Base-by-base conservation (phyloP, 2,329 filamentous ascomycete species). In the Stemphylium lycopersici region DNA sequence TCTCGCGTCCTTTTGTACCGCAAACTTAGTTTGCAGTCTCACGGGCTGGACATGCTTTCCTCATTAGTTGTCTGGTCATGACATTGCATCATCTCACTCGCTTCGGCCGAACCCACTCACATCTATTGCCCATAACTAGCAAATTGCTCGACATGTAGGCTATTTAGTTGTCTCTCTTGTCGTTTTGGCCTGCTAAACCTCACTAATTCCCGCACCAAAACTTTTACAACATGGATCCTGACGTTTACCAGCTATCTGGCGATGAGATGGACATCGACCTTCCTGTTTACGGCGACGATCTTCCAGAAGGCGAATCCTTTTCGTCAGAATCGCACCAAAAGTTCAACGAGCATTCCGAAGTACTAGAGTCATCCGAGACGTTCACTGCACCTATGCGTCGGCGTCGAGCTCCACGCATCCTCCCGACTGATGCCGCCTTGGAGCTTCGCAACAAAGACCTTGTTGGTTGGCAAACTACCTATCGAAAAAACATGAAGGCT, bases 401-500 rank as follows among this genome's bases (percentile, higher is more conserved):
- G 40, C 62, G 58, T 42, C 72, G 74, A 59, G 62, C 59, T 18
- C 66, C 68, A 32, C 81, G 79, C 55, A 47, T 69, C 3, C 63
- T 88, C 10, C 68, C 69, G 0, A 61, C 77, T 2, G 87, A 89
- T 59, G 60, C 69, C 7, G 72, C 65, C 2, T 81, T 80, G 11
- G 80, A 83, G 55, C 71, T 89, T 20, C 79, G 78, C 53, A 87
- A 85, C 62, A 73, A 77, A 5, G 83, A 85, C 16, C 72, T 90
- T 2, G 74, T 77, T 1, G 70, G 74, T n/a, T 87, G 85, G 83
- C 83, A 84, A 56, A 74, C 77, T 2, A 76, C 84, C 24, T 90
- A 90, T 58, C 59, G 83, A 1, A 63, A 76, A 10, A 88, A 87
- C 59, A 92, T 90, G 84, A 76, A 71, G 1, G 71, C 74, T 11